phyloP scores from a whole-genome alignment of 2,329 filamentous ascomycete genomes.

The Coniochaeta pulveracea region DNA sequence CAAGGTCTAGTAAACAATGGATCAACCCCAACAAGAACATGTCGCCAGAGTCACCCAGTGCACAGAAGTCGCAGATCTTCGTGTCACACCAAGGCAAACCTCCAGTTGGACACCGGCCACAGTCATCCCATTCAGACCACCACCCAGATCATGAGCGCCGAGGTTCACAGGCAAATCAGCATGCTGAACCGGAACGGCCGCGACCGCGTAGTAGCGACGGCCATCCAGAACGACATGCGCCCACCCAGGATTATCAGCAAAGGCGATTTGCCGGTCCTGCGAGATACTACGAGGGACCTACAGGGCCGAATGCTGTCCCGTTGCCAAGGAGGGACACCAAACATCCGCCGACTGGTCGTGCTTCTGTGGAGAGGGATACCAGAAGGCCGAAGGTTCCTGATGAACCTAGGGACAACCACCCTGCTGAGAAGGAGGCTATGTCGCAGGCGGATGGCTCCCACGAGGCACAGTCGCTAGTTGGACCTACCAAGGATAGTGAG shows the following conservation, averaged over 20 bases:
- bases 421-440: too few species aligned
- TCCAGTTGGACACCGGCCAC: conserved; percentile 20
- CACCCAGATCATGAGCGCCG: conserved; percentile 26
- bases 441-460: too few species aligned
- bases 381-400: background rate
- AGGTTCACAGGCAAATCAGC: background rate
- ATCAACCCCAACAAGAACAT: conserved; percentile 40
- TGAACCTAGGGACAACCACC: too few species aligned
- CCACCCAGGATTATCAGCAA: too few species aligned
- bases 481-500: too few species aligned
- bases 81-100: conserved; percentile 25
- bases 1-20: conserved; percentile 50
- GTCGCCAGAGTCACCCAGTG: conserved; percentile 39
- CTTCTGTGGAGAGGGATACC: conserved; percentile 18
- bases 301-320: conserved; percentile 35
- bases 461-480: too few species aligned
- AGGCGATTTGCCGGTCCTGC: too few species aligned
- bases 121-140: conserved; percentile 25
- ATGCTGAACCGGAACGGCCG: conserved; percentile 2
- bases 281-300: too few species aligned
- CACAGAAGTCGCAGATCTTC: conserved; percentile 38
- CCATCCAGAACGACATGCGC: too few species aligned
- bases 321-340: conserved; percentile 27
- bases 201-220: conserved; percentile 43
- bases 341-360: conserved; percentile 20